Evolutionary conservation across 768 basidiomycete genomes (phyloP), one percentile per base, ranked within the genome.

Genomic region (Mycena olivaceomarginata): DNA sequence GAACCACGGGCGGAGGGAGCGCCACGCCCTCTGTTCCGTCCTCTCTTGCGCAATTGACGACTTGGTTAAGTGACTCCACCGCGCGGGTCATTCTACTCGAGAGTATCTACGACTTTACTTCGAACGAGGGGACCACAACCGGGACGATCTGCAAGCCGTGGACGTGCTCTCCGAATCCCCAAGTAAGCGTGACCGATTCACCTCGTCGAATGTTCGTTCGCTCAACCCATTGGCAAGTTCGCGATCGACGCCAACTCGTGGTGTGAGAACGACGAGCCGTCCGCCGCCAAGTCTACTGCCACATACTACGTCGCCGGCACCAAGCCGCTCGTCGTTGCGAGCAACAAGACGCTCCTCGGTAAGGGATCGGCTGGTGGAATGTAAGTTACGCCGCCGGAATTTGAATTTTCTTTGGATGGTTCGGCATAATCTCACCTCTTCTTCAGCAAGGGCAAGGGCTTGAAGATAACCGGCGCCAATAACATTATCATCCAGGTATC

Each of bases 301-400:
- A 82, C 81, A 2, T 82, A 76, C 37, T 31, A 76, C 66, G 69
- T 59, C 31, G 81, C 82, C n/a, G 82, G 80, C 2, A 76, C 75
- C 3, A 81, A 59, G 7, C 81, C 80, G 4, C 72, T 83, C 39
- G 71, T 64, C 13, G 81, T 83, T n/a, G 81, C 53, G 2, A 82
- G 80, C 74, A 83, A 83, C 66, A 83, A 83, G 75, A 83, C 82
- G 1, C 73, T 82, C 10, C 79, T 82, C 2, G 82, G 81, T 0
- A 82, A 83, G 59, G 81, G 82, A 13, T 75, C 75, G n/a, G 37
- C 51, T 48, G 80, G 74, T 40, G 82, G 80, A 70, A 78, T 83
- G 81, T 82, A 67, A 1, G 79, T 57, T 39, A 5, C 69, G 31
- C 31, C 31, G 31, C 31, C 31, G 31, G 31, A 31, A 31, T 16